phyloP scores from a whole-genome alignment of 306 rosid genomes.

The Casuarina glauca region DNA sequence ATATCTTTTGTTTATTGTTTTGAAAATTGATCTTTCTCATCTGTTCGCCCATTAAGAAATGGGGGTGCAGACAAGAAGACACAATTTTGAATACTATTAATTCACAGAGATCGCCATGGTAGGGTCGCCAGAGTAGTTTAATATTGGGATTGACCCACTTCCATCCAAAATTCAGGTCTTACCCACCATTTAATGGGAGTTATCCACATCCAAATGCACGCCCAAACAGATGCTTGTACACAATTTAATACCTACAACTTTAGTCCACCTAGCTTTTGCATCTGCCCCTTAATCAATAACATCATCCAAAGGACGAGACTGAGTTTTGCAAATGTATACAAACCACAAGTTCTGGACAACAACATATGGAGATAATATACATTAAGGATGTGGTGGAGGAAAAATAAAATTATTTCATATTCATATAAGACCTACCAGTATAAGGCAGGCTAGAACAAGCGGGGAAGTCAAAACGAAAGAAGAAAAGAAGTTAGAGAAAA shows the following conservation, averaged over 20 bases:
- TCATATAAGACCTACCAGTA: slow-evolving; percentile 23
- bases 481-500: slow-evolving; percentile 21
- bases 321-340: slow-evolving; percentile 25
- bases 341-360: slow-evolving; percentile 20
- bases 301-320: no score
- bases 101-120: background rate
- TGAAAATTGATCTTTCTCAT: no score
- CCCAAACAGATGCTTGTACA: background rate
- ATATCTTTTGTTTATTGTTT: no score
- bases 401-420: slow-evolving; percentile 11
- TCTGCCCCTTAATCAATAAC: background rate
- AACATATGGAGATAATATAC: slow-evolving; percentile 4
- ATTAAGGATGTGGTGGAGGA: slow-evolving; percentile 20
- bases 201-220: slow-evolving; percentile 26
- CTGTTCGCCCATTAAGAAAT: no score
- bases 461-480: slow-evolving; percentile 7
- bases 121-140: background rate
- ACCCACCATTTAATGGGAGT: slow-evolving; percentile 27
- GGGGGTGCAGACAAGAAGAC: no score
- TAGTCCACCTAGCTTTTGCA: slow-evolving; percentile 7
- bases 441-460: slow-evolving; percentile 21
- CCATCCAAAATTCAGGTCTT: slow-evolving; percentile 20
- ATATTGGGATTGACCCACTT: no score
- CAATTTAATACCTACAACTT: background rate
- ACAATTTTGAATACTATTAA: no score